Evolutionary conservation across 1,139 yeast species (phyloP).

Genomic region (Protomyces pachydermus): DNA sequence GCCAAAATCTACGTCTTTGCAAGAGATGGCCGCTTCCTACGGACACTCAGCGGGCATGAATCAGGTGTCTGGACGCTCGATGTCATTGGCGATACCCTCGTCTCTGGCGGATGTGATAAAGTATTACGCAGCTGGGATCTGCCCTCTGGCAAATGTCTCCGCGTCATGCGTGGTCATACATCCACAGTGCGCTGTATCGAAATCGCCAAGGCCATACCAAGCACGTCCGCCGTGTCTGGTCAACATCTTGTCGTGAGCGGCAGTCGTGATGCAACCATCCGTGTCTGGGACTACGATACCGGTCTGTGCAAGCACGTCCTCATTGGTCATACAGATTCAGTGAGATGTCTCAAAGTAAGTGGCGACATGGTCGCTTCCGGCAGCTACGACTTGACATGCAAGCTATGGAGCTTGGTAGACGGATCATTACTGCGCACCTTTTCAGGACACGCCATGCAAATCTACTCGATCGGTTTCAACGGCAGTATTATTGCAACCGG

Average conservation of each 20-base stretch:
- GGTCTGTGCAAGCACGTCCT: conserved; percentile 72
- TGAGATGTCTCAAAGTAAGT: conserved; percentile 79
- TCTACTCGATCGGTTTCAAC: conserved; percentile 81
- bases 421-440: conserved; percentile 69
- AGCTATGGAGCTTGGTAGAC: conserved; percentile 85
- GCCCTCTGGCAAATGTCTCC: conserved; percentile 68
- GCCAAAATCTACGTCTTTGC: conserved; percentile 45
- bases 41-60: conserved; percentile 68
- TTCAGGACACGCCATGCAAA: conserved; percentile 79
- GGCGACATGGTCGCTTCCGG: conserved; percentile 85
- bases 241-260: conserved; percentile 62
- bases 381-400: conserved; percentile 80
- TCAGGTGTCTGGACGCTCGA: conserved; percentile 99
- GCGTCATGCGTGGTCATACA: conserved; percentile 84
- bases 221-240: neutral
- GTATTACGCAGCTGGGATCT: conserved; percentile 90
- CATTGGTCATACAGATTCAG: conserved; percentile 80
- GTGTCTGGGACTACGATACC: conserved; percentile 69
- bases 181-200: conserved; percentile 95
- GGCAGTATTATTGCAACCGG: conserved; percentile 69
- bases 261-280: conserved; percentile 81
- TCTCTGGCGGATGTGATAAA: conserved; percentile 88
- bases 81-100: conserved; percentile 69
- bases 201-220: conserved; percentile 54
- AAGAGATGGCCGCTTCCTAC: conserved; percentile 57